Base-by-base conservation (phyloP, 2,329 filamentous ascomycete genomes). In the Microcyclospora tardicrescens region DNA sequence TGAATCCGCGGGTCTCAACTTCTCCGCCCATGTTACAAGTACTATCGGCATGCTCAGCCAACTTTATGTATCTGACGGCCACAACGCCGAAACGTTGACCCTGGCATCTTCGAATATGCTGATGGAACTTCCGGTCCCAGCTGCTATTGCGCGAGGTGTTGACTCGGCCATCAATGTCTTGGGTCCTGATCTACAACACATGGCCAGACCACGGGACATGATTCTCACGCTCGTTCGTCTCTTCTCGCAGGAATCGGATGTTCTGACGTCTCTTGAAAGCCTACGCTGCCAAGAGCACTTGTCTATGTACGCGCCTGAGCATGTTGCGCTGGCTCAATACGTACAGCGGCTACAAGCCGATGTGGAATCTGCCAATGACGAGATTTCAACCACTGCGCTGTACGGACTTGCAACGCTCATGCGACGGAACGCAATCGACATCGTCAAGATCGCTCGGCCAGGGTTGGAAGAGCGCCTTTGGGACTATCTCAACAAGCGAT, bases 101-200 rank as follows among this genome's bases (percentile, higher is more conserved):
- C 68, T 84, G 31, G 79, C 85, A 6, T 86, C 84, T 1, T 95
- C 91, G 53, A 96, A 94, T 56, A 73, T 94, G 28, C 87, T 95
- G 60, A 70, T 93, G 51, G 84, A 91, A 40, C 69, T 87, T 16
- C 79, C 84, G 5, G 89, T 89, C 0, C 76, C 81, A 1, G 79
- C 85, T 14, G 82, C 86, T 1, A 79, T 96, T 44, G 81, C 84
- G 27, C 79, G 85, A 50, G 93, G 85, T 50, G 79, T 95, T 24
- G 87, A 96, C 60, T 91, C 87, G n/a, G 71, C 94, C 16, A 86
- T 98, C 63, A 96, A 96, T 50, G 91, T 98, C 9, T 72, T 98
- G 10, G 91, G 91, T 0, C 91, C 91, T 0, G 93, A 98, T 61
- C 66, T 98, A 15, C 91, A 96, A 60, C 91, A 96, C 53, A 77